phyloP scores from a whole-genome alignment of 371 early-diverging fungal genomes.

The Phascolomyces articulosus region DNA sequence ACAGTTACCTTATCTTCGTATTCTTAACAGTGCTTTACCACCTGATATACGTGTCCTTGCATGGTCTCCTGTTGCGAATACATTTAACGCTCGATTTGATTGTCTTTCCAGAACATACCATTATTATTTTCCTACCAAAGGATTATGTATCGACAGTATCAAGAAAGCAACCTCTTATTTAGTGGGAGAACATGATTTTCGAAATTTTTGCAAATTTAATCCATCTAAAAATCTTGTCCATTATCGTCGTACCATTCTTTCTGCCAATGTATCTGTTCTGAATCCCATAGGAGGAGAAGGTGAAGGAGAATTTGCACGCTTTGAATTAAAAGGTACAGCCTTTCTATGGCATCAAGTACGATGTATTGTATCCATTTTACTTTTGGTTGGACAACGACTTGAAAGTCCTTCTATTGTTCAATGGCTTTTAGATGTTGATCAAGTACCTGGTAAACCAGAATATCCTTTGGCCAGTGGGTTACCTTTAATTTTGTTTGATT shows the following conservation, averaged over 20 bases:
- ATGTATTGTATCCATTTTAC: slow-evolving; percentile 91
- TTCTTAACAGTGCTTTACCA: slow-evolving; percentile 87
- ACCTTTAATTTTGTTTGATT: slow-evolving; percentile 87
- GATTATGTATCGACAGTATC: slow-evolving; percentile 73
- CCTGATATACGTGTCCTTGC: slow-evolving; percentile 87
- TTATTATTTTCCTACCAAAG: slow-evolving; percentile 82
- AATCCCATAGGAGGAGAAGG: too few relatives aligned
- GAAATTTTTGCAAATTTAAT: slow-evolving; percentile 94
- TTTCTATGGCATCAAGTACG: slow-evolving; percentile 98
- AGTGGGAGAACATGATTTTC: slow-evolving; percentile 88
- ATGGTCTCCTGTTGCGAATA: slow-evolving; percentile 82
- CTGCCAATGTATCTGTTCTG: slow-evolving; percentile 37
- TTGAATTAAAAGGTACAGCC: slow-evolving; percentile 78
- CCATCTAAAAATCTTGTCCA: slow-evolving; percentile 73
- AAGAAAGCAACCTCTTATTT: slow-evolving; percentile 69
- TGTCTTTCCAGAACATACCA: slow-evolving; percentile 92
- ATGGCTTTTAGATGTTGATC: slow-evolving; percentile 35
- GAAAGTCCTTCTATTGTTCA: slow-evolving; percentile 39
- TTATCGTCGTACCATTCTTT: slow-evolving; percentile 72
- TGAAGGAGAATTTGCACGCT: slow-evolving; percentile 54
- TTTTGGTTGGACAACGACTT: slow-evolving; percentile 74
- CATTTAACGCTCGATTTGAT: slow-evolving; percentile 90
- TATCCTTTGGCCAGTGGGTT: slow-evolving; percentile 75
- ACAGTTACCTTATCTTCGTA: slow-evolving; percentile 68
- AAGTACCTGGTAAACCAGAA: slow-evolving; percentile 37